phyloP scores from a whole-genome alignment of 2,329 filamentous ascomycete species.

The Nemania sp. region DNA sequence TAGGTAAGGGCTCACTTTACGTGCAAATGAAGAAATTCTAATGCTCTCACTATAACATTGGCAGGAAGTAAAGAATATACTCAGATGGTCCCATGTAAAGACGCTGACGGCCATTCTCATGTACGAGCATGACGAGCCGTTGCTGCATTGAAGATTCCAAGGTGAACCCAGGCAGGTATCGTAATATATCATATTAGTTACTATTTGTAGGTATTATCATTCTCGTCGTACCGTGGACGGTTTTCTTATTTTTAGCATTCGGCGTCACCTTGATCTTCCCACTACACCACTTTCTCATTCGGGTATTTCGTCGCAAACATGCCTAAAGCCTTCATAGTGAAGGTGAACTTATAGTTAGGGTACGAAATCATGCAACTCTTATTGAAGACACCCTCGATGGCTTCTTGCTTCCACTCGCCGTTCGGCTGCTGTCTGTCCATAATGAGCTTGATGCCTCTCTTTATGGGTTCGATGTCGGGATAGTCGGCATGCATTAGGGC shows the following conservation, averaged over 20 bases:
- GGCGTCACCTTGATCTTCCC: background rate
- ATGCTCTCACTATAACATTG: no score
- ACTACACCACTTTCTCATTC: constrained; percentile 65
- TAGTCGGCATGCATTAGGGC: constrained; percentile 85
- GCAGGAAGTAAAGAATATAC: no score
- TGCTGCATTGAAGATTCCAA: background rate
- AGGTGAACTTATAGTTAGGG: constrained; percentile 98
- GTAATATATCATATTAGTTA: constrained; percentile 8
- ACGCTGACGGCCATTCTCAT: background rate
- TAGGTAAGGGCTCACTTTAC: no score
- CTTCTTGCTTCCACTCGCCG: constrained; percentile 95
- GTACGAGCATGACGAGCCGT: background rate
- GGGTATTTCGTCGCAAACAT: constrained; percentile 84
- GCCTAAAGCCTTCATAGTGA: constrained; percentile 92
- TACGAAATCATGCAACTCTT: constrained; percentile 99
- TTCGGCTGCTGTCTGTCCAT: constrained; percentile 87
- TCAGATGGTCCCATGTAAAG: no score
- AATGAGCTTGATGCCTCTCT: constrained; percentile 80
- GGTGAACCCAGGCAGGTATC: background rate
- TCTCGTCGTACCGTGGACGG: background rate
- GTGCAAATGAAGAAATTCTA: no score
- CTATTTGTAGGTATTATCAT: background rate
- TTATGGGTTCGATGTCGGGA: constrained; percentile 78
- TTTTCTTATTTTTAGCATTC: background rate
- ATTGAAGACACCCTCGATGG: constrained; percentile 98